Evolutionary conservation across 768 basidiomycete species (phyloP).

Genomic region (Hortiboletus campestris): DNA sequence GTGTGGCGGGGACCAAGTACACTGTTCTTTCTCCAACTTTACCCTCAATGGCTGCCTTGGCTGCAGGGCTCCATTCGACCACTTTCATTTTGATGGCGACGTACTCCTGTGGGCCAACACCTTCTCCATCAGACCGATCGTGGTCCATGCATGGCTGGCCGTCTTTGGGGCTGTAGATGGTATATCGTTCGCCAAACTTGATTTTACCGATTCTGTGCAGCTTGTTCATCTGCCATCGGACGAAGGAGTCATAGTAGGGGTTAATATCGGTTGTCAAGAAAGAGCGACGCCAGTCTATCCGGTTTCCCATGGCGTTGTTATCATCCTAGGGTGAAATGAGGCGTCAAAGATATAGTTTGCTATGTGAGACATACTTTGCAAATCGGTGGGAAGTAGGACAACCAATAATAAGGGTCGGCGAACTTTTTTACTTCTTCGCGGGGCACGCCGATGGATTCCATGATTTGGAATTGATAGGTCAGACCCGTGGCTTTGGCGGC

Average conservation of each 20-base stretch:
- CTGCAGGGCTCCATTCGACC: conserved; percentile 72
- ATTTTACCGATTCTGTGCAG: conserved; percentile 84
- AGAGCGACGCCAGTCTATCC: conserved; percentile 94
- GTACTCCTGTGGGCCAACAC: conserved; percentile 93
- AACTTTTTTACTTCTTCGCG: conserved; percentile 92
- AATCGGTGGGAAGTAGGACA: conserved; percentile 94
- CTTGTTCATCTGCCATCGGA: conserved; percentile 98
- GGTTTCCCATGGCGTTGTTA: conserved; percentile 84
- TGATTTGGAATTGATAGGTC: conserved; percentile 98
- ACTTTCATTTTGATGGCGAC: conserved; percentile 95
- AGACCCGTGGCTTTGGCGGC: conserved; percentile 90
- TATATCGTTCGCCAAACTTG: conserved; percentile 98
- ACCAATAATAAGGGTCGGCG: conserved; percentile 92
- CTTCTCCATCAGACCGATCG: conserved; percentile 94
- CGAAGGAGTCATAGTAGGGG: conserved; percentile 96
- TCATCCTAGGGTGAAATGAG: conserved; percentile 46
- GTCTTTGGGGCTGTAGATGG: conserved; percentile 97
- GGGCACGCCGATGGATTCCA: conserved; percentile 91
- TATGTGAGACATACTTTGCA: conserved; percentile 57
- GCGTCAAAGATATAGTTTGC: not conserved
- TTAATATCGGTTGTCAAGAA: conserved; percentile 96
- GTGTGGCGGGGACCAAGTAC: conserved; percentile 91
- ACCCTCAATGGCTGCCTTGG: conserved; percentile 58
- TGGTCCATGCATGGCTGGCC: conserved; percentile 99
- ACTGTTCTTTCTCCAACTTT: conserved; percentile 80